Evolutionary conservation across 2,329 filamentous ascomycete genomes (phyloP).

Genomic region (Verticillium longisporum): DNA sequence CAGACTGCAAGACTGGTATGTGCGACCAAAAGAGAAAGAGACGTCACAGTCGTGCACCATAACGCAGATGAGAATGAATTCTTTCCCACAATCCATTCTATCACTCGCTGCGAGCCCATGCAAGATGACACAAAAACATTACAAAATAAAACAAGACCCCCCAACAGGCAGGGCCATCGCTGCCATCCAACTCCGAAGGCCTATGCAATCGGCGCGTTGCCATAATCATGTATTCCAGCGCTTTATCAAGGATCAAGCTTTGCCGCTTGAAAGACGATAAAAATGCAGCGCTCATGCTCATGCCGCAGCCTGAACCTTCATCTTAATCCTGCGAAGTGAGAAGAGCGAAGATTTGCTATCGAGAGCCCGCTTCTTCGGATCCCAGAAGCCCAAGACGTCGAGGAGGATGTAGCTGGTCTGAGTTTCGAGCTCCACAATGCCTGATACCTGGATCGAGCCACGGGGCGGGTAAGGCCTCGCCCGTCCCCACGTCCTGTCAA

Average conservation of each 20-base stretch:
- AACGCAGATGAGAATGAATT: no score
- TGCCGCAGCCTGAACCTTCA: slow-evolving; percentile 12
- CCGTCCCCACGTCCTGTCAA: slow-evolving; percentile 36
- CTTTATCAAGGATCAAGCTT: neutral
- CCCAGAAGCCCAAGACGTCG: slow-evolving; percentile 46
- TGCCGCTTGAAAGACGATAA: neutral
- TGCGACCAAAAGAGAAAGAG: no score
- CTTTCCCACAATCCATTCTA: neutral
- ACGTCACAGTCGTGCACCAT: neutral
- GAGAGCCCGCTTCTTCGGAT: slow-evolving; percentile 41
- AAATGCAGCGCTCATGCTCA: neutral
- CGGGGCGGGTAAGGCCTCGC: slow-evolving; percentile 35
- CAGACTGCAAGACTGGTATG: neutral
- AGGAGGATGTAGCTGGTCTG: slow-evolving; percentile 38
- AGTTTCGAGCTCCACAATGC: slow-evolving; percentile 46
- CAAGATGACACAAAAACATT: neutral
- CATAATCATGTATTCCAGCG: neutral
- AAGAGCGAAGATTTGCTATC: slow-evolving; percentile 11
- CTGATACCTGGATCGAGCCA: slow-evolving; percentile 46
- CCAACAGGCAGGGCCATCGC: slow-evolving; percentile 3
- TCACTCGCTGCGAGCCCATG: neutral
- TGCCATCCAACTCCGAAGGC: slow-evolving; percentile 6
- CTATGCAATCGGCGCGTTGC: neutral
- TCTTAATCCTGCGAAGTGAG: slow-evolving; percentile 9
- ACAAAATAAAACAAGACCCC: slow-evolving; percentile 1